These are phyloP conservation scores for Alternaria consortialis DNA, from an alignment of 2,329 filamentous ascomycete genomes.

Conservation along the genomic window DNA sequence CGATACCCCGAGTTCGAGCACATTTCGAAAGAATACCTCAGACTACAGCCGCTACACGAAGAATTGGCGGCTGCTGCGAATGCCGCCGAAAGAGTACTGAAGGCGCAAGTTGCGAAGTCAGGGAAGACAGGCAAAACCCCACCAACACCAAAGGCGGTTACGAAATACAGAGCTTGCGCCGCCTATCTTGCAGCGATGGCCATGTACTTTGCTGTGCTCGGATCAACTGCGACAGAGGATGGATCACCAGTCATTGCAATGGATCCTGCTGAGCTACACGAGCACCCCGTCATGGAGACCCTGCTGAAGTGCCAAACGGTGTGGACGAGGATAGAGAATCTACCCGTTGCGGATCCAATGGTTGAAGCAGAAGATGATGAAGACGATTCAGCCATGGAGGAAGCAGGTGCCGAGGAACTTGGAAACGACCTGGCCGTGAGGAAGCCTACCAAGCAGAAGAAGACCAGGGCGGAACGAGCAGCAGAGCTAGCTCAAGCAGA, in stretches of 20 bases:
- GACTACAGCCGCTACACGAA: constrained; percentile 70
- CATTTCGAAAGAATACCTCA: constrained; percentile 79
- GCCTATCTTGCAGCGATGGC: constrained; percentile 87
- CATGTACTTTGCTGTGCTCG: constrained; percentile 95
- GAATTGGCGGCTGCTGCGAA: constrained; percentile 67
- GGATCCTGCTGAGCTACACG: constrained; percentile 79
- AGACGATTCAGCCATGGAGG: constrained; percentile 48
- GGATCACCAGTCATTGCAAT: constrained; percentile 65
- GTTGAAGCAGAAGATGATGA: constrained; percentile 43
- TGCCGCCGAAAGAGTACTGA: constrained; percentile 60
- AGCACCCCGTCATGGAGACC: constrained; percentile 90
- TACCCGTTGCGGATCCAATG: constrained; percentile 64
- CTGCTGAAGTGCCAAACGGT: constrained; percentile 80
- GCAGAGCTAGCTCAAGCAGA: constrained; percentile 63
- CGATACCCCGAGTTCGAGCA: constrained; percentile 94
- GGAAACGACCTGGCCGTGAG: constrained; percentile 41
- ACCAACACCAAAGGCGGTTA: constrained; percentile 49
- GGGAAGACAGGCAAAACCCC: constrained; percentile 15
- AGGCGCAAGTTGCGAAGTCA: constrained; percentile 37
- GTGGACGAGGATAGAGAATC: constrained; percentile 77
- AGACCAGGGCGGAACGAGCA: constrained; percentile 60
- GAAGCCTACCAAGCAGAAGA: constrained; percentile 53
- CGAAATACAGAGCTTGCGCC: constrained; percentile 81
- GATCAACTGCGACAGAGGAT: constrained; percentile 73
- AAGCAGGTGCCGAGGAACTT: constrained; percentile 43